phyloP scores from a whole-genome alignment of 2,329 filamentous ascomycete species.

The Neonectria magnoliae region DNA sequence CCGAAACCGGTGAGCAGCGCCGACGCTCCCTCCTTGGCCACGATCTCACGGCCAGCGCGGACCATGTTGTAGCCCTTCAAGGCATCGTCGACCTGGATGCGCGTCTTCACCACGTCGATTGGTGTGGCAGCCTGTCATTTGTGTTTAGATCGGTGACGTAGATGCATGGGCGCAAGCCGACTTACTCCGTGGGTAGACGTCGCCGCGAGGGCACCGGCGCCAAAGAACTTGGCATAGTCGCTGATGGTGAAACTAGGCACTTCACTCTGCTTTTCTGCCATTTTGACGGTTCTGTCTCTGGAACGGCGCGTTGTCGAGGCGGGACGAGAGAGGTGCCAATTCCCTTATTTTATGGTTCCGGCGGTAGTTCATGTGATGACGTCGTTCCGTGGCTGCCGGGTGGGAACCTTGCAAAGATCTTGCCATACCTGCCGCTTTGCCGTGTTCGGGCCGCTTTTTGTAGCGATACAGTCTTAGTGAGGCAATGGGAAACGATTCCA shows the following conservation, averaged over 20 bases:
- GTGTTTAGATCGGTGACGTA: conserved; percentile 10
- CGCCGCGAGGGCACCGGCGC: conserved; percentile 62
- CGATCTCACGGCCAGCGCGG: conserved; percentile 80
- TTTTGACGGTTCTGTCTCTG: conserved; percentile 23
- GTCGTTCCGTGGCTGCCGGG: conserved; percentile 27
- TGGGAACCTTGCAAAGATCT: conserved; percentile 5
- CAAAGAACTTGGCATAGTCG: conserved; percentile 65
- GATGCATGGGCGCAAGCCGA: conserved; percentile 4
- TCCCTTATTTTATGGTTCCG: conserved; percentile 5
- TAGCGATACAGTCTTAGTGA: conserved; percentile 1
- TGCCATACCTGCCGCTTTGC: conserved; percentile 14
- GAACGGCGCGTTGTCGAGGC: not conserved
- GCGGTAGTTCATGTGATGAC: conserved; percentile 19
- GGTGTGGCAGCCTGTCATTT: conserved; percentile 59
- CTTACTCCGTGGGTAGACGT: conserved; percentile 62
- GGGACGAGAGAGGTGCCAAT: not conserved
- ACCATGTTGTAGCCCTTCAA: conserved; percentile 88
- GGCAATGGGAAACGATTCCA: not conserved
- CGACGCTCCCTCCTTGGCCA: conserved; percentile 80
- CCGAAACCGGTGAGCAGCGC: conserved; percentile 86
- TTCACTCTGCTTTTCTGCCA: conserved; percentile 42
- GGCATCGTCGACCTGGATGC: conserved; percentile 87
- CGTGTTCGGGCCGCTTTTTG: conserved; percentile 14
- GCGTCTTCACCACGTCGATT: conserved; percentile 83
- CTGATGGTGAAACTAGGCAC: conserved; percentile 52